Percentiles rank a stretch among this genome's conserved stretches.
Conservation (phyloP, 2,329 filamentous ascomycete genomes). For the Trichoderma koningiopsis region DNA sequence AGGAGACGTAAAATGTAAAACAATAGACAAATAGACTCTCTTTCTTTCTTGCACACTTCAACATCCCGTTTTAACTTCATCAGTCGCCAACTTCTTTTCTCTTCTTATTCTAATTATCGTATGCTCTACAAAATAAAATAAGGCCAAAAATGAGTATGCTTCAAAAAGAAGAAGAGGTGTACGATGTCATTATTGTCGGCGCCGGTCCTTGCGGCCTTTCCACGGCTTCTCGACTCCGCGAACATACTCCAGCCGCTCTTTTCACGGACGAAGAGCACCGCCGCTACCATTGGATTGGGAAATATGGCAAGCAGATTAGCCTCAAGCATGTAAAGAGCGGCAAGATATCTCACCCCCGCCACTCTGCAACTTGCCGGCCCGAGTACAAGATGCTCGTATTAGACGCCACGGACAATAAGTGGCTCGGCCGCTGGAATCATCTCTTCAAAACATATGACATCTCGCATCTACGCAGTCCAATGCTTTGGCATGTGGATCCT, state of each 20-base stretch:
- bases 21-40: not conserved
- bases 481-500: conserved; percentile 83
- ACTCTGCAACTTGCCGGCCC: conserved; percentile 19
- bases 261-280: conserved; percentile 84
- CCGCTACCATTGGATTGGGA: conserved; percentile 76
- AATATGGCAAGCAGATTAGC: conserved; percentile 61
- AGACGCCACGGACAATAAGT: conserved; percentile 63
- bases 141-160: not conserved
- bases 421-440: conserved; percentile 72
- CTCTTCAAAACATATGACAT: conserved; percentile 72
- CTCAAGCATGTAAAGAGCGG: conserved; percentile 51
- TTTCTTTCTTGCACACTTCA: no score
- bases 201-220: conserved; percentile 76
- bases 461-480: conserved; percentile 71
- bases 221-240: conserved; percentile 69
- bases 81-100: not conserved
- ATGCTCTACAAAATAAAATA: not conserved
- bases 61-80: not conserved
- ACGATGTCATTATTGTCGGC: conserved; percentile 73
- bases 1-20: not conserved
- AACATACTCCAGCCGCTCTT: conserved; percentile 73
- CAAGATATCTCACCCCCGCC: conserved; percentile 32
- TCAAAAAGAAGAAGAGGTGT: conserved; percentile 42
- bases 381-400: conserved; percentile 61
- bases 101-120: no score